Conservation (phyloP, 2,329 filamentous ascomycete genomes). For the Xylaria sp. region DNA sequence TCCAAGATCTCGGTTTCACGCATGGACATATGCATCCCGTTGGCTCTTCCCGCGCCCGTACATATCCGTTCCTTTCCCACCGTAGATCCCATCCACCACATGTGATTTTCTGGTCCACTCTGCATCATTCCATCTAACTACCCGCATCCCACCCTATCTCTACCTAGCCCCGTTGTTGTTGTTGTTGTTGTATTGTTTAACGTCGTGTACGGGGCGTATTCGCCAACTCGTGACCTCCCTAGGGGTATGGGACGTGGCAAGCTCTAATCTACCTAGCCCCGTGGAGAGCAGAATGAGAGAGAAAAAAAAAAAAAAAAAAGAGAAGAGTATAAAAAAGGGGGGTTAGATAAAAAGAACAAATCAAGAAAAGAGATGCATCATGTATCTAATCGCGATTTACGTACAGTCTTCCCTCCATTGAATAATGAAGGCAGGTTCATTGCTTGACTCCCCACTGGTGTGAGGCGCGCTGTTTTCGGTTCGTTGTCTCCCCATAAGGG, state of each 20-base stretch:
- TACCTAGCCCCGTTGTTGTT: constrained; percentile 2
- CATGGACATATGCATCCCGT: constrained; percentile 49
- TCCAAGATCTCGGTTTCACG: constrained; percentile 44
- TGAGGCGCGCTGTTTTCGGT: neutral
- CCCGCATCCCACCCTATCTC: constrained; percentile 40
- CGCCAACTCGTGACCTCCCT: no score
- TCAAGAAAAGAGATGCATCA: constrained; percentile 1
- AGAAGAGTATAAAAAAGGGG: neutral
- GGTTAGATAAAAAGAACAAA: neutral
- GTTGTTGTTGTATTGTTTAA: no score
- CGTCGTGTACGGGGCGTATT: no score
- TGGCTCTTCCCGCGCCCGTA: constrained; percentile 50
- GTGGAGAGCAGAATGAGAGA: neutral
- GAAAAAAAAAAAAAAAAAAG: neutral
- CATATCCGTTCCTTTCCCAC: constrained; percentile 48
- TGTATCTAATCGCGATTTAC: neutral
- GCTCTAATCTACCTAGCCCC: constrained; percentile 9
- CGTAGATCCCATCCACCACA: constrained; percentile 49
- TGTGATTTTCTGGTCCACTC: constrained; percentile 44
- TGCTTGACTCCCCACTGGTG: neutral
- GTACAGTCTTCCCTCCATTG: neutral
- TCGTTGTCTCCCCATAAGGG: constrained; percentile 14
- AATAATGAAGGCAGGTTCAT: neutral
- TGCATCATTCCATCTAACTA: constrained; percentile 42
- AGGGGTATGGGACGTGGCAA: no score